A percentile compares a stretch with the other conserved stretches of the same genome.
phyloP scores from a whole-genome alignment of 1,284 basidiomycete species.

The Austropuccinia psidii region DNA sequence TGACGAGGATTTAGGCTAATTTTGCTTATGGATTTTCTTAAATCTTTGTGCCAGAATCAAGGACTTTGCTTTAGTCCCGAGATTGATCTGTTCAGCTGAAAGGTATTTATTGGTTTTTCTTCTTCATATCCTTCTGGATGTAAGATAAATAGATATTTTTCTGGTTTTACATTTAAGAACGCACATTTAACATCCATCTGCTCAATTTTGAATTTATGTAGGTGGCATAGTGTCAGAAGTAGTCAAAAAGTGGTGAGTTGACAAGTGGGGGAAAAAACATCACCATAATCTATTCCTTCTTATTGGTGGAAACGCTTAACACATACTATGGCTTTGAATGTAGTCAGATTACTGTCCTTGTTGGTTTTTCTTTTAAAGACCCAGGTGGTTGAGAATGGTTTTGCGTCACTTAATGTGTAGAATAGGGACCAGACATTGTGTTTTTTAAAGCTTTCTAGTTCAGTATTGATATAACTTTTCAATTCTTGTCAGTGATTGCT shows the following conservation, averaged over 20 bases:
- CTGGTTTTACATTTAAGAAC: neutral
- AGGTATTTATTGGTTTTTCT: neutral
- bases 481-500: too few species aligned
- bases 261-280: slow-evolving; percentile 2
- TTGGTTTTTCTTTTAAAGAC: neutral
- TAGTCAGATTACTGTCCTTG: neutral
- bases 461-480: too few species aligned
- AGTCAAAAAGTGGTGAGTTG: neutral
- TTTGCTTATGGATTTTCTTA: neutral
- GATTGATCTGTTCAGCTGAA: neutral
- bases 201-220: neutral
- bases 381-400: too few species aligned
- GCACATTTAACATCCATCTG: neutral
- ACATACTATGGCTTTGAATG: slow-evolving; percentile 10
- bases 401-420: too few species aligned
- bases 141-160: neutral
- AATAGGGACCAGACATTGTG: too few species aligned
- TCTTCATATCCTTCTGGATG: neutral
- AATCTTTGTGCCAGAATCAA: neutral
- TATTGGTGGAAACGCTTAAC: neutral
- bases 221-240: neutral
- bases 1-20: neutral
- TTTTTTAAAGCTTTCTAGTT: too few species aligned
- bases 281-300: neutral
- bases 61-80: neutral